Percentiles rank a stretch among this genome's conserved stretches.
Evolutionary conservation across 192 early-diverging fungal genomes (phyloP).

Genomic region (Backusella macrospora): DNA sequence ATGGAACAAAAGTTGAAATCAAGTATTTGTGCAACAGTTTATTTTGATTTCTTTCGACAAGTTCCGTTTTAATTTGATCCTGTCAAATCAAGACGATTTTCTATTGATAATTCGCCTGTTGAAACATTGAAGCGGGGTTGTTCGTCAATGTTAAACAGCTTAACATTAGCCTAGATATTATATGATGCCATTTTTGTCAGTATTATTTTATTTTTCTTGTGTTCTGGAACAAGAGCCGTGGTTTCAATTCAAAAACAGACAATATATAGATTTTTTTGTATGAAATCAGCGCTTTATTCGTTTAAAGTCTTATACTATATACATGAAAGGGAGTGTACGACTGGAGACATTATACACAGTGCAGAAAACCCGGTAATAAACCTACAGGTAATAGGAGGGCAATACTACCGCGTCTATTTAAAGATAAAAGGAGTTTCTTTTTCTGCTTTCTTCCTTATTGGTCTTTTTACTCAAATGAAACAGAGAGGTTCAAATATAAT

Average conservation of each 20-base stretch:
- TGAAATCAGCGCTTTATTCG: no score
- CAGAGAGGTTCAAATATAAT: background rate
- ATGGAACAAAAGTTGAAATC: background rate
- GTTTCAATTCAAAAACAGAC: background rate
- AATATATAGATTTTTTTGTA: no score
- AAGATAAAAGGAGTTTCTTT: background rate
- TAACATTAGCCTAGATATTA: background rate
- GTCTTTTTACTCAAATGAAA: no score
- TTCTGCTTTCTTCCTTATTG: no score
- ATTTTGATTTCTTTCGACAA: background rate
- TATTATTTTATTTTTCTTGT: background rate
- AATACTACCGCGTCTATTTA: background rate
- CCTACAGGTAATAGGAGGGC: background rate
- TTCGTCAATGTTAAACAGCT: constrained; percentile 6
- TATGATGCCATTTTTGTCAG: background rate
- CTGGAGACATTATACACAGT: no score
- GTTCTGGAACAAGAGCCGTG: background rate
- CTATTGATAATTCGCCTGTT: background rate
- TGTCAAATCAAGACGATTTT: background rate
- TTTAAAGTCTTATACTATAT: no score
- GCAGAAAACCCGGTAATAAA: background rate
- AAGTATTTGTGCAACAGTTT: background rate
- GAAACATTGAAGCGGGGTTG: constrained; percentile 2
- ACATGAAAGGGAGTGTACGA: no score
- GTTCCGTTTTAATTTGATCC: constrained; percentile 8